Percentiles rank a stretch among this genome's conserved stretches.
phyloP scores from a whole-genome alignment of 768 basidiomycete genomes.

The Boletus fagicola region DNA sequence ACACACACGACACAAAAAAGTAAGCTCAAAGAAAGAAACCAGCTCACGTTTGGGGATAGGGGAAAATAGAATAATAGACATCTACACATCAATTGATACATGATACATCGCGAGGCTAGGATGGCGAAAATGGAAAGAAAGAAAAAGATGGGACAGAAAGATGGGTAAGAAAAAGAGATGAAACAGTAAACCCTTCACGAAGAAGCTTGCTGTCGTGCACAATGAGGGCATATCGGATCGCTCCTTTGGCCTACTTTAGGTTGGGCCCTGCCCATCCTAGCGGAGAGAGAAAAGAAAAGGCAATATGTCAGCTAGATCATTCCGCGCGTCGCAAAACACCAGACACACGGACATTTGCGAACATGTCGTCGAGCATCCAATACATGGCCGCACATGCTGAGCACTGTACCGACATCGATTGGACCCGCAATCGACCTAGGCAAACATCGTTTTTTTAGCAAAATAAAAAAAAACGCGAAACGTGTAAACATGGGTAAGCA shows the following conservation, averaged over 20 bases:
- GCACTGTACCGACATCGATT: constrained; percentile 44
- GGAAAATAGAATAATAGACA: constrained; percentile 21
- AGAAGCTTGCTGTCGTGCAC: constrained; percentile 15
- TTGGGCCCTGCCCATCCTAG: constrained; percentile 26
- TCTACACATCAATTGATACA: constrained; percentile 8
- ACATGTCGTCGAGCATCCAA: constrained; percentile 40
- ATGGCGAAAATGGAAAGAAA: not conserved
- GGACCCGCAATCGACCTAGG: constrained; percentile 44
- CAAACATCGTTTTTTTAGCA: constrained; percentile 1
- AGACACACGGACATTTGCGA: constrained; percentile 36
- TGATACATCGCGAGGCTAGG: constrained; percentile 6
- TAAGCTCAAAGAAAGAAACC: not conserved
- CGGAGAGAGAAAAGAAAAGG: not conserved
- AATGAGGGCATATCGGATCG: constrained; percentile 22
- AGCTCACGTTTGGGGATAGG: constrained; percentile 2
- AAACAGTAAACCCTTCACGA: not conserved
- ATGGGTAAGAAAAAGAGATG: not conserved
- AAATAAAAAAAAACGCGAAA: constrained; percentile 16
- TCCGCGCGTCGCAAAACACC: not conserved
- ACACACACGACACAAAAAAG: not conserved
- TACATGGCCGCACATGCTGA: constrained; percentile 35
- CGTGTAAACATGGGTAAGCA: constrained; percentile 24
- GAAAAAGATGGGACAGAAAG: not conserved
- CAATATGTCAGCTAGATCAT: constrained; percentile 16
- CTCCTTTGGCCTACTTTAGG: constrained; percentile 19